phyloP scores from a whole-genome alignment of 345 rosid species.

The Erysimum cheiranthoides region DNA sequence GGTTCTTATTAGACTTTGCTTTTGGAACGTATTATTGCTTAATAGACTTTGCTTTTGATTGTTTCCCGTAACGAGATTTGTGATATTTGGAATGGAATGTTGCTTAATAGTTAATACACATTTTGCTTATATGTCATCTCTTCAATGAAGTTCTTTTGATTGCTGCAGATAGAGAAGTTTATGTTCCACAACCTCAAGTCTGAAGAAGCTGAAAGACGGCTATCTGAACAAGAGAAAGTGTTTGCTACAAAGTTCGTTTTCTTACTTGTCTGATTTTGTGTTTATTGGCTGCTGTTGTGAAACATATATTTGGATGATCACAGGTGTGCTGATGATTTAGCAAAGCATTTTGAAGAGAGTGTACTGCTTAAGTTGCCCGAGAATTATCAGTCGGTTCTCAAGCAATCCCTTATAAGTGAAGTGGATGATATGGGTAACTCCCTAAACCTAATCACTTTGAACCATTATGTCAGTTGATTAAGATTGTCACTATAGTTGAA shows the following conservation, averaged over 20 bases:
- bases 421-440: conserved; percentile 87
- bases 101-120: too few species aligned
- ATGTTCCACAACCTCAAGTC: conserved; percentile 65
- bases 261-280: not conserved
- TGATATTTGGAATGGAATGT: too few species aligned
- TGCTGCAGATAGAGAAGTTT: conserved; percentile 78
- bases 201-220: conserved; percentile 56
- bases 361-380: conserved; percentile 77
- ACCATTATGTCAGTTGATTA: not conserved
- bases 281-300: not conserved
- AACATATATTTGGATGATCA: conserved; percentile 7
- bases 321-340: conserved; percentile 67
- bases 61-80: too few species aligned
- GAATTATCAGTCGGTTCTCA: conserved; percentile 71
- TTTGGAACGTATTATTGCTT: too few species aligned
- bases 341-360: conserved; percentile 70
- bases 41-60: too few species aligned
- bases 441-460: not conserved
- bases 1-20: too few species aligned
- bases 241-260: conserved; percentile 65
- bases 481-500: not conserved
- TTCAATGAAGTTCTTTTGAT: not conserved
- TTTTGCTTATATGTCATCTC: not conserved
- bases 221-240: conserved; percentile 67
- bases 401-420: conserved; percentile 78